These are phyloP conservation scores for Penicillium taxi DNA, from an alignment of 495 filamentous ascomycete species.

Conservation along the genomic window DNA sequence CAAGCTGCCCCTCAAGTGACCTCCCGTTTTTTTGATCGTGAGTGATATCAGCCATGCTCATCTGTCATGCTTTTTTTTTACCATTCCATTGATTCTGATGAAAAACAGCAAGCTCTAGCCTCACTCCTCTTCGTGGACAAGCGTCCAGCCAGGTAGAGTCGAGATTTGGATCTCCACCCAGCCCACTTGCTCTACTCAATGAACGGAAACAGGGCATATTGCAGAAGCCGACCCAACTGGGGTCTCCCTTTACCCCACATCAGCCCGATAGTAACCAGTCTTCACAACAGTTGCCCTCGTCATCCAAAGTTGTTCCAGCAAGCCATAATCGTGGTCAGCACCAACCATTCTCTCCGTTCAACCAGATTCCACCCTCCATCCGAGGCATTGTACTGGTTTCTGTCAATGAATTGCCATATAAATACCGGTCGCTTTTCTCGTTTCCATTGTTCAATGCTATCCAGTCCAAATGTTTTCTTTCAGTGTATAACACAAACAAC, in stretches of 20 bases:
- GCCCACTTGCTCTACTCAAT: slow-evolving; percentile 24
- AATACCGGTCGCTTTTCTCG: slow-evolving; percentile 65
- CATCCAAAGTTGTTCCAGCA: too few species aligned
- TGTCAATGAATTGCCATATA: slow-evolving; percentile 67
- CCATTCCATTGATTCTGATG: slow-evolving; percentile 4
- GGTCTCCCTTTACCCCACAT: neutral
- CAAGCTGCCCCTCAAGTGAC: slow-evolving; percentile 6
- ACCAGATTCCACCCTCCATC: slow-evolving; percentile 31
- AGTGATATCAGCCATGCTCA: slow-evolving; percentile 4
- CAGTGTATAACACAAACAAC: slow-evolving; percentile 63
- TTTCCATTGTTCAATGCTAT: slow-evolving; percentile 85
- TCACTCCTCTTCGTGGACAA: slow-evolving; percentile 15
- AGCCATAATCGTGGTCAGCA: too few species aligned
- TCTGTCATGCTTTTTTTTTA: neutral
- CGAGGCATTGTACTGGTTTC: slow-evolving; percentile 69
- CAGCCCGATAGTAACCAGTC: slow-evolving; percentile 2
- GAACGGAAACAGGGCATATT: slow-evolving; percentile 1
- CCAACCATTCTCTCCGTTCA: slow-evolving; percentile 8
- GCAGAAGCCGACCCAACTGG: neutral
- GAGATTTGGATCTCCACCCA: slow-evolving; percentile 18
- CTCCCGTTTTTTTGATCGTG: slow-evolving; percentile 28
- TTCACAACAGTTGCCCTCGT: neutral
- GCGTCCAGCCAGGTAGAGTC: slow-evolving; percentile 26
- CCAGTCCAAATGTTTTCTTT: slow-evolving; percentile 77
- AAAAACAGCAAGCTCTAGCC: slow-evolving; percentile 14